Percentiles rank a stretch among this genome's conserved stretches.
Conservation (phyloP, 768 basidiomycete genomes). For the Neoboletus magnificus region DNA sequence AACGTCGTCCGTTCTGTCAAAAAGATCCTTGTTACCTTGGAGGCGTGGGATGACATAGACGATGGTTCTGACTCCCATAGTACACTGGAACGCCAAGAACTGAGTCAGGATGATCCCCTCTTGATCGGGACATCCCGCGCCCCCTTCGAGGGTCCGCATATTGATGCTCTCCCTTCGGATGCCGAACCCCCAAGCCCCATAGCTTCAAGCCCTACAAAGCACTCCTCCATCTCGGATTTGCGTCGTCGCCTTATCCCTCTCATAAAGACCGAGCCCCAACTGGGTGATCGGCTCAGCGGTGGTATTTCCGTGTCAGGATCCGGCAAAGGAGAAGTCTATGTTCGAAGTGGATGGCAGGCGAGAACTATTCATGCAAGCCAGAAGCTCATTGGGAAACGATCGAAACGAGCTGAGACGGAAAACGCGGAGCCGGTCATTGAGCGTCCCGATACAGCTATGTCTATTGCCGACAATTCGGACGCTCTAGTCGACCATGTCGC, state of each 20-base stretch:
- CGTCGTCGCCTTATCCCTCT: slow-evolving; percentile 59
- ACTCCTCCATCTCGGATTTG: slow-evolving; percentile 46
- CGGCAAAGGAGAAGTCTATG: slow-evolving; percentile 73
- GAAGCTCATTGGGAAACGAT: slow-evolving; percentile 29
- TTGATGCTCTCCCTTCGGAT: slow-evolving; percentile 9
- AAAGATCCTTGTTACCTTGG: slow-evolving; percentile 62
- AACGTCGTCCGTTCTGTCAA: slow-evolving; percentile 71
- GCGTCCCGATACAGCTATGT: slow-evolving; percentile 27
- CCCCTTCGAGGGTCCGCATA: slow-evolving; percentile 9
- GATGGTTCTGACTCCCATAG: slow-evolving; percentile 47
- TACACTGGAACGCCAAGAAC: slow-evolving; percentile 31
- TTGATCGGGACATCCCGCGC: slow-evolving; percentile 13
- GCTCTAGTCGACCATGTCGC: slow-evolving; percentile 59
- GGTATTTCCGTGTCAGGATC: slow-evolving; percentile 70
- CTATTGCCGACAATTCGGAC: slow-evolving; percentile 42
- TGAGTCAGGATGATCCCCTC: slow-evolving; percentile 23
- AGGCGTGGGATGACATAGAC: slow-evolving; percentile 57
- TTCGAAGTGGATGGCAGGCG: slow-evolving; percentile 80
- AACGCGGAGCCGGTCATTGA: slow-evolving; percentile 29
- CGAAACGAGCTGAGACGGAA: slow-evolving; percentile 22
- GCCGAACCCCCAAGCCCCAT: slow-evolving; percentile 10
- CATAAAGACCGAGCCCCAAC: slow-evolving; percentile 55
- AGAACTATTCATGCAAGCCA: slow-evolving; percentile 55
- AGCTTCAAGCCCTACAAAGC: slow-evolving; percentile 20
- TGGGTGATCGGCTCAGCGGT: slow-evolving; percentile 72